Evolutionary conservation across 768 basidiomycete species (phyloP).

Genomic region (Lentinula sp.): DNA sequence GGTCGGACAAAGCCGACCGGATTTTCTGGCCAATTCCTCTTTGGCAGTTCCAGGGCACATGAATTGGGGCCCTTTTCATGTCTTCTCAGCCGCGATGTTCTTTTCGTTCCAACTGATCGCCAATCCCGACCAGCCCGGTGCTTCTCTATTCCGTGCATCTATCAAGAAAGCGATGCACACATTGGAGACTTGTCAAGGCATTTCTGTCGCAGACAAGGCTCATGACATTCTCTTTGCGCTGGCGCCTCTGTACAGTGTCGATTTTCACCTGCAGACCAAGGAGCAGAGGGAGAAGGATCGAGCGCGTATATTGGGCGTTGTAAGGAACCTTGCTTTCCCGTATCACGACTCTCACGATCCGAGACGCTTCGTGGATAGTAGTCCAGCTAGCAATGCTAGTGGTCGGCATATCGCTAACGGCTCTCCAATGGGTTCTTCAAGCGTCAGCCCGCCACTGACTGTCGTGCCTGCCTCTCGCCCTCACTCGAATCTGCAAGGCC

Average conservation of each 20-base stretch:
- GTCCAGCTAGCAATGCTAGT: constrained; percentile 40
- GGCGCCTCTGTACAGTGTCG: constrained; percentile 65
- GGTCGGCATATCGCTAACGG: constrained; percentile 35
- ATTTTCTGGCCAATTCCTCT: constrained; percentile 64
- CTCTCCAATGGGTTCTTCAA: constrained; percentile 54
- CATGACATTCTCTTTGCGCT: constrained; percentile 65
- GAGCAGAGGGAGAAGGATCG: constrained; percentile 56
- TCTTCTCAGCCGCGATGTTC: constrained; percentile 85
- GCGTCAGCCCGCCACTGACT: constrained; percentile 49
- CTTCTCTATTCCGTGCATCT: constrained; percentile 67
- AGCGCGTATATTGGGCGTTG: constrained; percentile 53
- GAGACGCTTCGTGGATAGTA: constrained; percentile 39
- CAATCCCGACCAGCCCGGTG: constrained; percentile 75
- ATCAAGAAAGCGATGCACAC: constrained; percentile 64
- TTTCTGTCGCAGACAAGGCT: constrained; percentile 69
- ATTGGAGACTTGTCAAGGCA: constrained; percentile 59
- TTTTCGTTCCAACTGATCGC: constrained; percentile 86
- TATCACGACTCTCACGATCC: constrained; percentile 64
- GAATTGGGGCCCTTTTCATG: constrained; percentile 79
- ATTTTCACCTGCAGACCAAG: constrained; percentile 43
- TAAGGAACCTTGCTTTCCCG: constrained; percentile 77
- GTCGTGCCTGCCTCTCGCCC: constrained; percentile 28
- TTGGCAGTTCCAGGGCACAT: constrained; percentile 76
- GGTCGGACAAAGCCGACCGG: constrained; percentile 69
- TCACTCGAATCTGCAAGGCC: constrained; percentile 23